Evolutionary conservation across 2,329 filamentous ascomycete genomes (phyloP).

Genomic region (Colletotrichum acutatum): DNA sequence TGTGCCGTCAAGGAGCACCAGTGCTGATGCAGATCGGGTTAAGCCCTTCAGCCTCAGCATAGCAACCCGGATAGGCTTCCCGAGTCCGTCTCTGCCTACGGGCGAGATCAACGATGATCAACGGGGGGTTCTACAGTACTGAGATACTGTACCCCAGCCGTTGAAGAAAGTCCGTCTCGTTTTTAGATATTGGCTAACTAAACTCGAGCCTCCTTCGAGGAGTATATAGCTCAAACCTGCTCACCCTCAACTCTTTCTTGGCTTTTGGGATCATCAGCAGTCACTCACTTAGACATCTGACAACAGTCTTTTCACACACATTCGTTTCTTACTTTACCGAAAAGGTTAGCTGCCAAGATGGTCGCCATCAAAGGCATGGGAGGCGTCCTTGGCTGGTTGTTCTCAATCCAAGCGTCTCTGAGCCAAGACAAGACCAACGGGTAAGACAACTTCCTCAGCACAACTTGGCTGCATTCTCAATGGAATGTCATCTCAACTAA

Average conservation of each 20-base stretch:
- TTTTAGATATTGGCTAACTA: not conserved
- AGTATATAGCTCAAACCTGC: conserved; percentile 31
- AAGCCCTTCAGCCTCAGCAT: not conserved
- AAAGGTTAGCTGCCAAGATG: conserved; percentile 38
- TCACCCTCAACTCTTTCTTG: conserved; percentile 3
- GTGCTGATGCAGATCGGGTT: conserved; percentile 2
- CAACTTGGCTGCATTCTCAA: not conserved
- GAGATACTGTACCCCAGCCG: not conserved
- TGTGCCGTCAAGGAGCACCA: not conserved
- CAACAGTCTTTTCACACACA: not conserved
- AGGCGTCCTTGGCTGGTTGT: conserved; percentile 37
- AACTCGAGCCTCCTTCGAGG: not conserved
- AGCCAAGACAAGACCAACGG: conserved; percentile 52
- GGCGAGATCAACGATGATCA: not conserved
- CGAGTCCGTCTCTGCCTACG: not conserved
- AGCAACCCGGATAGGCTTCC: not conserved
- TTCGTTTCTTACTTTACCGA: conserved; percentile 8
- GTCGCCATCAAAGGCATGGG: conserved; percentile 36
- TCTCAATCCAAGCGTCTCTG: conserved; percentile 37
- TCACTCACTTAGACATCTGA: conserved; percentile 8
- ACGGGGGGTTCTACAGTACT: not conserved
- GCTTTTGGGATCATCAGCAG: conserved; percentile 1
- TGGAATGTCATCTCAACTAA: not conserved
- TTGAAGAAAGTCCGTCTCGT: not conserved
- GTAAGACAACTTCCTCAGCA: conserved; percentile 39